phyloP scores from a whole-genome alignment of 78 protist species.

The Thecamonas trahens region DNA sequence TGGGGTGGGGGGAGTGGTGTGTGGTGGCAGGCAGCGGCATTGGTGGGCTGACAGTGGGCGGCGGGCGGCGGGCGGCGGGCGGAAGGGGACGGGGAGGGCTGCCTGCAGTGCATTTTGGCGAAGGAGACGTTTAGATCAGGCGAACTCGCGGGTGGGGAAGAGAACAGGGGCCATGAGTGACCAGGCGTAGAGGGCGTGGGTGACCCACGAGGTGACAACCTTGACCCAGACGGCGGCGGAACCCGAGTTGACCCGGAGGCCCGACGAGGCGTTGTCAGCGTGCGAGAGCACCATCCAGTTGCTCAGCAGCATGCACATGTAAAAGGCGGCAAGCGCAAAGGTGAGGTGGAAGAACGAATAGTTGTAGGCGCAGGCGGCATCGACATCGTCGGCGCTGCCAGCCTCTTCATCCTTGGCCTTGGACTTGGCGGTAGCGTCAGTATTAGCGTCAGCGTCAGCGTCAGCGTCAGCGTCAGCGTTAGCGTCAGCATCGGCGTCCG shows the following conservation, averaged over 20 bases:
- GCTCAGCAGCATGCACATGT: constrained; percentile 55
- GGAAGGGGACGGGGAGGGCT: too few relatives aligned
- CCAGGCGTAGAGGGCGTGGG: constrained; percentile 16
- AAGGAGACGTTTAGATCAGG: too few relatives aligned
- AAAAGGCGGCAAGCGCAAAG: constrained; percentile 63
- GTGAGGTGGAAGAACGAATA: constrained; percentile 65
- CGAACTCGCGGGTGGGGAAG: constrained; percentile 26
- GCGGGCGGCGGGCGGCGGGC: too few relatives aligned
- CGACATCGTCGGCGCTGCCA: background rate
- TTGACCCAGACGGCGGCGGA: constrained; percentile 33
- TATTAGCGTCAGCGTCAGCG: background rate
- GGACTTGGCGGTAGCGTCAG: background rate
- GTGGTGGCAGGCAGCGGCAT: too few relatives aligned
- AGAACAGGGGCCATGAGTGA: constrained; percentile 22
- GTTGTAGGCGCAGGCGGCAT: constrained; percentile 25
- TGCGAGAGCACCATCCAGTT: too few relatives aligned
- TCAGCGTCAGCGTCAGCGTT: background rate
- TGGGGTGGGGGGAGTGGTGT: too few relatives aligned
- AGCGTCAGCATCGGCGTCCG: background rate
- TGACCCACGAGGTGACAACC: constrained; percentile 17
- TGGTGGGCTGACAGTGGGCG: too few relatives aligned
- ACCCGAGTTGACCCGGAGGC: background rate
- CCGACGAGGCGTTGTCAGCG: too few relatives aligned
- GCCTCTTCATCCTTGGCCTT: background rate
- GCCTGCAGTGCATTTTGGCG: too few relatives aligned